Conservation (phyloP, 2,329 filamentous ascomycete genomes). For the Metarhizium album region DNA sequence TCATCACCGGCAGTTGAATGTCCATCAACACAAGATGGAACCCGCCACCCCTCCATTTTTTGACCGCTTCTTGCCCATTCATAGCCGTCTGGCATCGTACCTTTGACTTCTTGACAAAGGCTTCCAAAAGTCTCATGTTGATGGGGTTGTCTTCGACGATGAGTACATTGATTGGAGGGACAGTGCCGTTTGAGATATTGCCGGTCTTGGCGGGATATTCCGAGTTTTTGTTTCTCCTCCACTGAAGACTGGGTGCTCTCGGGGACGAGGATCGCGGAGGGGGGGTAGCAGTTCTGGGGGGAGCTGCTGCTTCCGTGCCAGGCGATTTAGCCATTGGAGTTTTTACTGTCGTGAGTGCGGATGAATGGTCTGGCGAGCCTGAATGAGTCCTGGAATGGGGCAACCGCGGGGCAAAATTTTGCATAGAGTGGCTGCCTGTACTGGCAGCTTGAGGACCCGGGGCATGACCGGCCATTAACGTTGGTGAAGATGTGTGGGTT, state of each 20-base stretch:
- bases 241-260: constrained; percentile 30
- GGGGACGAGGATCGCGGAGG: constrained; percentile 39
- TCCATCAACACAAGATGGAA: constrained; percentile 98
- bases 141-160: constrained; percentile 99
- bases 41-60: constrained; percentile 83
- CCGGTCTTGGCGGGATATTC: constrained; percentile 35
- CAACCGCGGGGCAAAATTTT: constrained; percentile 26
- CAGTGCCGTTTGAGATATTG: constrained; percentile 64
- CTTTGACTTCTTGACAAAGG: constrained; percentile 90
- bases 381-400: constrained; percentile 48
- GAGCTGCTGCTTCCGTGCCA: constrained; percentile 32
- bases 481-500: constrained; percentile 75
- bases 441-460: constrained; percentile 21
- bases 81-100: constrained; percentile 96
- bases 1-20: constrained; percentile 96
- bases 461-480: constrained; percentile 30
- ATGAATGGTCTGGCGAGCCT: constrained; percentile 42
- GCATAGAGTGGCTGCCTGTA: constrained; percentile 21
- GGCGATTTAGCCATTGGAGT: constrained; percentile 41
- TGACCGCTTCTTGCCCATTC: constrained; percentile 86
- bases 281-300: constrained; percentile 41
- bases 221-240: constrained; percentile 44
- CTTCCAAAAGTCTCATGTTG: constrained; percentile 85
- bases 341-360: constrained; percentile 33
- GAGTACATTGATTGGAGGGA: constrained; percentile 92